A percentile compares a stretch with the other conserved stretches of the same genome.
Conservation (phyloP, 768 basidiomycete genomes). For the Phaeolepiota aurea region DNA sequence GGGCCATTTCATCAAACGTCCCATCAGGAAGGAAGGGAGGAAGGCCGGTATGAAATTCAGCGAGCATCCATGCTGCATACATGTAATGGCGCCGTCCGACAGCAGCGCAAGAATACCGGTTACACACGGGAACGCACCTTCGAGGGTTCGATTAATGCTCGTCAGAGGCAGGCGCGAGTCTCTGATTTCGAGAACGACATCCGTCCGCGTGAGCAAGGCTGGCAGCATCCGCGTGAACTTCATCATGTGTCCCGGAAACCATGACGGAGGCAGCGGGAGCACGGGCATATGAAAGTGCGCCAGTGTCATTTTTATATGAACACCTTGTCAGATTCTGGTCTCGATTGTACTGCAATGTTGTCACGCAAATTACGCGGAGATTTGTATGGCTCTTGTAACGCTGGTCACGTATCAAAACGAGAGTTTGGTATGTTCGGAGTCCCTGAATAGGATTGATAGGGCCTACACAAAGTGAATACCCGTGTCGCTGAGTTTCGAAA, state of each 20-base stretch:
- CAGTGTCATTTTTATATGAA: constrained; percentile 19
- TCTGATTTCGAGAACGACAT: constrained; percentile 90
- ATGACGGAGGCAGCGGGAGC: constrained; percentile 74
- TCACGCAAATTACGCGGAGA: too few species aligned
- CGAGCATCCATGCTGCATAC: background rate
- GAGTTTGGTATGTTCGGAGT: too few species aligned
- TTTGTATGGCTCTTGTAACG: too few species aligned
- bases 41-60: background rate
- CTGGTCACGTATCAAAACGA: too few species aligned
- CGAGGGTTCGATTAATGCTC: constrained; percentile 85
- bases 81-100: constrained; percentile 12
- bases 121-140: constrained; percentile 67
- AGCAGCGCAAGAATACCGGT: constrained; percentile 15
- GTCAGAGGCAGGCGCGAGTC: constrained; percentile 91
- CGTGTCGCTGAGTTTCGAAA: too few species aligned
- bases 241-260: constrained; percentile 96
- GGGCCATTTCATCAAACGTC: background rate
- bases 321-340: too few species aligned
- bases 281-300: constrained; percentile 27
- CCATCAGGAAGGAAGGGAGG: background rate
- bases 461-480: too few species aligned
- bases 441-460: too few species aligned
- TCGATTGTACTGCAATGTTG: too few species aligned
- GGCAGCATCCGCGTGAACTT: constrained; percentile 76
- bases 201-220: constrained; percentile 67